These are phyloP conservation scores for Coffea canephora DNA, from an alignment of 257 asterid genomes.

Conservation along the genomic window DNA sequence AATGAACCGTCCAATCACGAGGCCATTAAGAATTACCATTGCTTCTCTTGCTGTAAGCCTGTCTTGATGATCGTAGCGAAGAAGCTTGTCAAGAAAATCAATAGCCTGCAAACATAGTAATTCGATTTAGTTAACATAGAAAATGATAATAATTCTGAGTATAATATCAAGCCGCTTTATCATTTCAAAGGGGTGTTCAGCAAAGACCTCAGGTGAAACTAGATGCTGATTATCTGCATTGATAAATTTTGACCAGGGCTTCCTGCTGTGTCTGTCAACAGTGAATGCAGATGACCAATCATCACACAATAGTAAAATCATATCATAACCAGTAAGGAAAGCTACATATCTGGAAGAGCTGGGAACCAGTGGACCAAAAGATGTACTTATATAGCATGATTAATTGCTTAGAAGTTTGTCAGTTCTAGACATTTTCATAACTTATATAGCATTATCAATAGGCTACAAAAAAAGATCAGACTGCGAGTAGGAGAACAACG, in stretches of 20 bases:
- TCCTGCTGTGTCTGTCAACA: constrained; percentile 79
- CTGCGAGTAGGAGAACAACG: not conserved
- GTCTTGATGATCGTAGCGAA: constrained; percentile 91
- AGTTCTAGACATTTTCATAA: not conserved
- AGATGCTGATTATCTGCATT: constrained; percentile 86
- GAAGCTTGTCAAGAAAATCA: constrained; percentile 90
- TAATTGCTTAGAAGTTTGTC: not conserved
- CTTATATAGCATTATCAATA: not conserved
- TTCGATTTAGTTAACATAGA: not conserved
- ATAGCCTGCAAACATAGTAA: constrained; percentile 43
- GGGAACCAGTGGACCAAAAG: not conserved
- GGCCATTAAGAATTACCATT: constrained; percentile 49
- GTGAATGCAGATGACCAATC: not conserved
- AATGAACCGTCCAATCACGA: not conserved
- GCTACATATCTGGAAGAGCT: not conserved
- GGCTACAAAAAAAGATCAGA: not conserved
- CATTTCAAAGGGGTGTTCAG: not conserved
- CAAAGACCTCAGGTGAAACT: constrained; percentile 82
- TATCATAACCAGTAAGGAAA: not conserved
- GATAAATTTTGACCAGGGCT: constrained; percentile 87
- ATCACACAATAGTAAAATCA: not conserved
- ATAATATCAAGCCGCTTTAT: constrained; percentile 1
- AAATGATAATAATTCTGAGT: not conserved
- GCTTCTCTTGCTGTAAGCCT: constrained; percentile 95
- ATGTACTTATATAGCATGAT: not conserved